Evolutionary conservation across 805 yeast species (phyloP).

Genomic region (Saccharomycopsis sp.): DNA sequence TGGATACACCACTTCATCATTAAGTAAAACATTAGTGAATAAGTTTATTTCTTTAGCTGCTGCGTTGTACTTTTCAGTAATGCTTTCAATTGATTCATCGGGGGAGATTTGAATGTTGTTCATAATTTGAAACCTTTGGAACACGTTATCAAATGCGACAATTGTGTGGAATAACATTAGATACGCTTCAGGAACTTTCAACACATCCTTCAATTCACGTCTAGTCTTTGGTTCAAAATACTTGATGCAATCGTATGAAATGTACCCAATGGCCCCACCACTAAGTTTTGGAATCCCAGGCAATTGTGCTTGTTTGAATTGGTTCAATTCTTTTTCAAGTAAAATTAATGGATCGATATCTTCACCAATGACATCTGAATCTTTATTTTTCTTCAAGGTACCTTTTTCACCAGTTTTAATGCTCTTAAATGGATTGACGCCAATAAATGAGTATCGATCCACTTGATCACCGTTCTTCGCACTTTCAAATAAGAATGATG

Average conservation of each 20-base stretch:
- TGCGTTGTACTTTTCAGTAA: constrained; percentile 40
- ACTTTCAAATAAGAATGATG: constrained; percentile 77
- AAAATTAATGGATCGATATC: constrained; percentile 75
- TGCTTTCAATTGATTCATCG: constrained; percentile 18
- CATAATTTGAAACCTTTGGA: constrained; percentile 85
- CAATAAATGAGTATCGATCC: constrained; percentile 88
- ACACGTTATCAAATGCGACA: constrained; percentile 90
- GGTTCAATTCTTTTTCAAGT: constrained; percentile 66
- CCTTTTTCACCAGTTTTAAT: constrained; percentile 75
- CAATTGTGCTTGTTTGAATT: constrained; percentile 60
- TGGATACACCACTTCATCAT: constrained; percentile 49
- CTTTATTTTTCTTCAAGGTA: constrained; percentile 22
- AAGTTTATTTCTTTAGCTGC: constrained; percentile 56
- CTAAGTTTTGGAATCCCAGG: constrained; percentile 79
- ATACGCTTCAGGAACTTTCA: constrained; percentile 85
- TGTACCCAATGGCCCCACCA: constrained; percentile 96
- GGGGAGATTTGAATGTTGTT: constrained; percentile 57
- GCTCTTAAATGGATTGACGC: constrained; percentile 73
- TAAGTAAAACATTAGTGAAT: constrained; percentile 43
- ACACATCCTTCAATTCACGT: constrained; percentile 65
- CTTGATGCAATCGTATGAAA: constrained; percentile 93
- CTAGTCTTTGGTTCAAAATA: constrained; percentile 92
- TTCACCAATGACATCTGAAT: constrained; percentile 23
- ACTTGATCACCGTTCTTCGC: constrained; percentile 85
- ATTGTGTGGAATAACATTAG: constrained; percentile 87